Evolutionary conservation across 352 stramenopile genomes (phyloP).

Genomic region (Paralagenidium karlingii): DNA sequence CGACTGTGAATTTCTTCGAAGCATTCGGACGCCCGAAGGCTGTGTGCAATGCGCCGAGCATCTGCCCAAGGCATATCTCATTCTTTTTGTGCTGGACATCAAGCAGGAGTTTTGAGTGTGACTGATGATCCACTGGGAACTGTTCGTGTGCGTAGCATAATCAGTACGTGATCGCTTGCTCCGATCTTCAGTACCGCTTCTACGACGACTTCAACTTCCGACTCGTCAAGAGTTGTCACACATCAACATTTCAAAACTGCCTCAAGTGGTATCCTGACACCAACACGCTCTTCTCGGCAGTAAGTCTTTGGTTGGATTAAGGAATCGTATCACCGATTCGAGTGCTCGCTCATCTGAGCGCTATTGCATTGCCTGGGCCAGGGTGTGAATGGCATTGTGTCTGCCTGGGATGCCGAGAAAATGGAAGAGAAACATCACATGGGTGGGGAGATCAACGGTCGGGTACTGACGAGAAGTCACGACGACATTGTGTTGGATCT

Average conservation of each 20-base stretch:
- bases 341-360: neutral
- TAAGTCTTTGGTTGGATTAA: conserved; percentile 3
- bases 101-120: neutral
- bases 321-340: neutral
- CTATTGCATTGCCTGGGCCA: neutral
- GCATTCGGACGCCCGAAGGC: conserved; percentile 49
- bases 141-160: conserved; percentile 13
- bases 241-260: conserved; percentile 67
- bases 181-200: conserved; percentile 71
- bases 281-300: conserved; percentile 58
- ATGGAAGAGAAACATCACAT: conserved; percentile 82
- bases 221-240: conserved; percentile 69
- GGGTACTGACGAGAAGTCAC: conserved; percentile 60
- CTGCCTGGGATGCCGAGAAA: conserved; percentile 70
- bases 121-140: neutral
- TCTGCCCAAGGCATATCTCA: conserved; percentile 25
- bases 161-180: conserved; percentile 70
- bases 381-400: conserved; percentile 71
- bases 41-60: conserved; percentile 73
- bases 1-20: conserved; percentile 50
- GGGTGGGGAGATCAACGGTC: conserved; percentile 38
- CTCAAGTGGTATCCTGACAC: conserved; percentile 66
- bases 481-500: conserved; percentile 82
- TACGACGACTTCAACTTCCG: conserved; percentile 65
- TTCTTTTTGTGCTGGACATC: neutral